These are phyloP conservation scores for Phaeophleospora eucalypticola DNA, from an alignment of 2,329 filamentous ascomycete genomes.

Conservation along the genomic window DNA sequence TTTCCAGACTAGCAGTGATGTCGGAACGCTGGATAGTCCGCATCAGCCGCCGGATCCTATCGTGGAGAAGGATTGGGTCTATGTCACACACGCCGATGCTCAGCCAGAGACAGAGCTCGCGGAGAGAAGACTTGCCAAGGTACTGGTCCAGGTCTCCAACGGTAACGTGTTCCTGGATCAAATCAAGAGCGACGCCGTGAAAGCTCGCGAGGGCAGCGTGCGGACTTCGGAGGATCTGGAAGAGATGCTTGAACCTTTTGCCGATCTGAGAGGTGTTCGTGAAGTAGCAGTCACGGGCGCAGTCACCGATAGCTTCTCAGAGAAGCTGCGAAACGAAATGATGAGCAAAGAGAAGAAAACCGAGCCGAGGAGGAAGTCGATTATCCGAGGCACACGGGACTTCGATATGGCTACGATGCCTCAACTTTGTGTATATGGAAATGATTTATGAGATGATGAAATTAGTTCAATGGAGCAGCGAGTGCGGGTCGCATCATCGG, in stretches of 20 bases:
- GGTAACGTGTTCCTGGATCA: conserved; percentile 30
- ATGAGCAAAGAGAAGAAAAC: conserved; percentile 14
- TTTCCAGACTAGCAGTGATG: background rate
- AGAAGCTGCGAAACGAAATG: conserved; percentile 34
- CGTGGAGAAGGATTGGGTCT: background rate
- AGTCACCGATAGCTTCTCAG: conserved; percentile 37
- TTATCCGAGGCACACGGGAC: conserved; percentile 8
- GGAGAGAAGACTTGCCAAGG: conserved; percentile 17
- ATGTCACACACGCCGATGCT: background rate
- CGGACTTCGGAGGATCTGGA: conserved; percentile 36
- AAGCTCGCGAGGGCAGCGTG: conserved; percentile 26
- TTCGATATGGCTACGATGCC: conserved; percentile 9
- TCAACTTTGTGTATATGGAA: conserved; percentile 27
- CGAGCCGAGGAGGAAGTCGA: background rate
- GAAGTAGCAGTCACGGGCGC: conserved; percentile 37
- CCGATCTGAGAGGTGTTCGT: conserved; percentile 34
- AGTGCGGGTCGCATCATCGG: background rate
- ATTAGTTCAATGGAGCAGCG: background rate
- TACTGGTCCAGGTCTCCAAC: conserved; percentile 29
- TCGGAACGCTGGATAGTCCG: background rate
- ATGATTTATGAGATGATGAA: conserved; percentile 19
- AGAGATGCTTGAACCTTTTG: conserved; percentile 42
- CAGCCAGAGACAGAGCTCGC: background rate
- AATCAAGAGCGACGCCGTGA: conserved; percentile 27
- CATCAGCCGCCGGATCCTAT: background rate